phyloP scores from a whole-genome alignment of 73 alveolate species.

The Effrenium voratum region DNA sequence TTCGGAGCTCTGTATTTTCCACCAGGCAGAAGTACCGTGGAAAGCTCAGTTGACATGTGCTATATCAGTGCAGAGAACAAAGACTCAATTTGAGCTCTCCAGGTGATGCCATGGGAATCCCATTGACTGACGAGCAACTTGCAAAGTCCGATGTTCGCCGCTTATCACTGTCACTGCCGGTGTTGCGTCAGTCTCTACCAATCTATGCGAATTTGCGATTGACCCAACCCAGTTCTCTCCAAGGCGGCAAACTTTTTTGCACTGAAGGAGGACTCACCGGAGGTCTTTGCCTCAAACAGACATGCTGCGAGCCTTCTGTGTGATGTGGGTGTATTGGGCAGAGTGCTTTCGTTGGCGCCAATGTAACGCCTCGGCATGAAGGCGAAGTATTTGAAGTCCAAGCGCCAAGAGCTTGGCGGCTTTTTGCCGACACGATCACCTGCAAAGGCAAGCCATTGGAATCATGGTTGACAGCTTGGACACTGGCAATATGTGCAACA shows the following conservation, averaged over 20 bases:
- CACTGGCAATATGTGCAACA: too few relatives aligned
- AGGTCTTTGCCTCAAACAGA: neutral
- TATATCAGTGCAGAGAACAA: neutral
- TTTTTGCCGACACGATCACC: constrained; percentile 64
- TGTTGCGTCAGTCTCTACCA: neutral
- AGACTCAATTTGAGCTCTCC: neutral
- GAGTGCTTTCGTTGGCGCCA: neutral
- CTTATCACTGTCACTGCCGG: neutral
- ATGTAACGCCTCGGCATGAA: neutral
- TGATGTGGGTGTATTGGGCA: neutral
- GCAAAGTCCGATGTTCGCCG: constrained; percentile 28
- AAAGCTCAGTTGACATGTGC: neutral
- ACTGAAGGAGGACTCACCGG: constrained; percentile 93
- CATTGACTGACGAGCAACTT: constrained; percentile 71
- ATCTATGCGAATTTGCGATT: neutral
- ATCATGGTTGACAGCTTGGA: neutral
- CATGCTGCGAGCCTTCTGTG: neutral
- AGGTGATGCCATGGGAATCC: constrained; percentile 91
- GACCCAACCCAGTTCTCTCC: neutral
- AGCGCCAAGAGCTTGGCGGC: constrained; percentile 80
- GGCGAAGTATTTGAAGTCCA: constrained; percentile 62
- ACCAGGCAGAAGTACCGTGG: constrained; percentile 33
- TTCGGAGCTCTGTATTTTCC: neutral
- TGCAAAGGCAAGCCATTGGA: constrained; percentile 66
- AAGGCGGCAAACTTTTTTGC: constrained; percentile 74